phyloP scores from a whole-genome alignment of 306 rosid species.

The Malus asiatica region DNA sequence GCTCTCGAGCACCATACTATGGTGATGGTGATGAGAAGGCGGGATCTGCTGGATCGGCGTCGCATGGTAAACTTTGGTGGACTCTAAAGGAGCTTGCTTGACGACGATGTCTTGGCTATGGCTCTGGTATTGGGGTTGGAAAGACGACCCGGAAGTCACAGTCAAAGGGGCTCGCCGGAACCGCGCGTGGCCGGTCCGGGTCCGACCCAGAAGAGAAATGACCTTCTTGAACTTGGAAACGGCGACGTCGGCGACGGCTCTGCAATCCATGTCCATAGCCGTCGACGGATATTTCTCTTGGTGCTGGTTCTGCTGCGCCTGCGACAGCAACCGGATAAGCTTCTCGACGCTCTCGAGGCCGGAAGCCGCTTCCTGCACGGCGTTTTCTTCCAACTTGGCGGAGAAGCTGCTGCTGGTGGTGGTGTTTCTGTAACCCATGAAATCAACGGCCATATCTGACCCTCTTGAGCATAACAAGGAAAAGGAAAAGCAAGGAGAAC shows the following conservation, averaged over 20 bases:
- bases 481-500: neutral
- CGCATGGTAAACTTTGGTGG: conserved; percentile 31
- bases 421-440: conserved; percentile 36
- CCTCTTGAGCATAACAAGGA: neutral
- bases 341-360: conserved; percentile 65
- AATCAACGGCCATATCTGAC: conserved; percentile 62
- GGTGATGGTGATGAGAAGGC: conserved; percentile 16
- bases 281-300: conserved; percentile 17
- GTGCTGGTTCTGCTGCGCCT: conserved; percentile 22
- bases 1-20: conserved; percentile 13
- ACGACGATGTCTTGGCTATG: neutral
- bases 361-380: conserved; percentile 73
- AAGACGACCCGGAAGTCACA: neutral
- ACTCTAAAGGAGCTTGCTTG: neutral
- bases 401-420: conserved; percentile 12
- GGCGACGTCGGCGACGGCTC: conserved; percentile 63
- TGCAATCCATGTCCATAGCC: conserved; percentile 51
- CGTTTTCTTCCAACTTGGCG: conserved; percentile 40
- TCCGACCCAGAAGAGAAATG: conserved; percentile 73
- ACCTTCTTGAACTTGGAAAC: conserved; percentile 78
- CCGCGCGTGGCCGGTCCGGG: conserved; percentile 83
- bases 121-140: conserved; percentile 1
- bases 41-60: conserved; percentile 89
- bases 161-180: conserved; percentile 67
- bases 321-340: conserved; percentile 39